Evolutionary conservation across 176 grass and related monocot genomes (phyloP).

Genomic region (Phoenix dactylifera): DNA sequence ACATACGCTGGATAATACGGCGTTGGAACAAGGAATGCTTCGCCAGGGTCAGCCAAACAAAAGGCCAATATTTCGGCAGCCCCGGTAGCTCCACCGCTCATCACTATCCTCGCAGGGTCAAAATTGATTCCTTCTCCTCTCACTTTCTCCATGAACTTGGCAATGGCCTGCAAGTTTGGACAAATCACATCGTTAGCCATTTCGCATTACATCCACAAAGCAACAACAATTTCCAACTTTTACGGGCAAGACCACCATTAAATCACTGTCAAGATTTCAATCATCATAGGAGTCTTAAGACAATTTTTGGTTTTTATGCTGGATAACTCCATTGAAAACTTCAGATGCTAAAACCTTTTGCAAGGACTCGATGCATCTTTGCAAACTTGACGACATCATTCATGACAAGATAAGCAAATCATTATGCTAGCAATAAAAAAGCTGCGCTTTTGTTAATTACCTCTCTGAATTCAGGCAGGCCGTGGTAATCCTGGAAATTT

Average conservation of each 20-base stretch:
- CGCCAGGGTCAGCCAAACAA: slow-evolving; percentile 87
- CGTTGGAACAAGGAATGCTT: slow-evolving; percentile 80
- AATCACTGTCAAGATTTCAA: too few relatives aligned
- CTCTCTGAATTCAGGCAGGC: slow-evolving; percentile 59
- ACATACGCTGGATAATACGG: slow-evolving; percentile 87
- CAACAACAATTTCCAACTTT: too few relatives aligned
- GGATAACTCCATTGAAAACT: too few relatives aligned
- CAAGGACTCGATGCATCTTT: too few relatives aligned
- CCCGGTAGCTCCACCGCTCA: slow-evolving; percentile 81
- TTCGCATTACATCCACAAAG: too few relatives aligned
- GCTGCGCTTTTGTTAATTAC: slow-evolving; percentile 16
- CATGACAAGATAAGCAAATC: too few relatives aligned
- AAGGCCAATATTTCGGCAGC: slow-evolving; percentile 80
- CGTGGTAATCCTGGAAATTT: slow-evolving; percentile 97
- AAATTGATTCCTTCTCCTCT: slow-evolving; percentile 61
- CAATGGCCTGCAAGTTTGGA: slow-evolving; percentile 54
- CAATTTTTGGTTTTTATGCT: too few relatives aligned
- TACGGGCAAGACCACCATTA: too few relatives aligned
- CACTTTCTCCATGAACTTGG: slow-evolving; percentile 74
- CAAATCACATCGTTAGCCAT: slow-evolving; percentile 2
- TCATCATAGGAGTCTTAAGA: too few relatives aligned
- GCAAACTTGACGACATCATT: too few relatives aligned
- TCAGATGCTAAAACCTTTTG: too few relatives aligned
- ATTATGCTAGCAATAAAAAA: too few relatives aligned
- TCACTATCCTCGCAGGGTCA: slow-evolving; percentile 56